Evolutionary conservation across 208 protist genomes (phyloP).

Genomic region (Leishmania amazonensis): DNA sequence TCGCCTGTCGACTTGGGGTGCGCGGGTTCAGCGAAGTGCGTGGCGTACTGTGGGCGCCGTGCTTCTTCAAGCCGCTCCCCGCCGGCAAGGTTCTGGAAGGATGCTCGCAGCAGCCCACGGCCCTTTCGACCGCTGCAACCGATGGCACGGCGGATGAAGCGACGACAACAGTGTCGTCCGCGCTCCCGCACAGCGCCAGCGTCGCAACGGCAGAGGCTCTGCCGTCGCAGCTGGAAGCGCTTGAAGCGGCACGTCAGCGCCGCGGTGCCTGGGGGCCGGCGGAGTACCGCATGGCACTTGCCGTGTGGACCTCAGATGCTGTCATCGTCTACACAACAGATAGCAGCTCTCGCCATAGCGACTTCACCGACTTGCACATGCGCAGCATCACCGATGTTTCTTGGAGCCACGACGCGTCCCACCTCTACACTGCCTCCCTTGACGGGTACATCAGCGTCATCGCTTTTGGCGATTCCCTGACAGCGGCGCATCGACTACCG

Average conservation of each 20-base stretch:
- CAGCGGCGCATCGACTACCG: conserved; percentile 59
- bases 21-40: conserved; percentile 76
- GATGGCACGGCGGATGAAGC: background rate
- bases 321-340: conserved; percentile 90
- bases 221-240: background rate
- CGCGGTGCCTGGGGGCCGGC: conserved; percentile 68
- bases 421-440: conserved; percentile 75
- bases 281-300: conserved; percentile 85
- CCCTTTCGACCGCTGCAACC: background rate
- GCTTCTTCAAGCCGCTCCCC: conserved; percentile 64
- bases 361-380: conserved; percentile 90
- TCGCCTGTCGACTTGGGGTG: conserved; percentile 59
- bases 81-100: conserved; percentile 16
- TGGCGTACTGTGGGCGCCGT: conserved; percentile 81
- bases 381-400: conserved; percentile 88
- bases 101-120: conserved; percentile 9
- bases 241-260: conserved; percentile 14
- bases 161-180: background rate
- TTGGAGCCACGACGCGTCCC: conserved; percentile 61
- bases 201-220: conserved; percentile 3
- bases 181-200: conserved; percentile 3
- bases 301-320: conserved; percentile 83
- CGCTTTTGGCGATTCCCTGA: conserved; percentile 53
- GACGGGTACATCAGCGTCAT: conserved; percentile 89
- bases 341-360: conserved; percentile 76